These are phyloP conservation scores for Ogataea glucozyma DNA, from an alignment of 805 yeast species.

Conservation along the genomic window DNA sequence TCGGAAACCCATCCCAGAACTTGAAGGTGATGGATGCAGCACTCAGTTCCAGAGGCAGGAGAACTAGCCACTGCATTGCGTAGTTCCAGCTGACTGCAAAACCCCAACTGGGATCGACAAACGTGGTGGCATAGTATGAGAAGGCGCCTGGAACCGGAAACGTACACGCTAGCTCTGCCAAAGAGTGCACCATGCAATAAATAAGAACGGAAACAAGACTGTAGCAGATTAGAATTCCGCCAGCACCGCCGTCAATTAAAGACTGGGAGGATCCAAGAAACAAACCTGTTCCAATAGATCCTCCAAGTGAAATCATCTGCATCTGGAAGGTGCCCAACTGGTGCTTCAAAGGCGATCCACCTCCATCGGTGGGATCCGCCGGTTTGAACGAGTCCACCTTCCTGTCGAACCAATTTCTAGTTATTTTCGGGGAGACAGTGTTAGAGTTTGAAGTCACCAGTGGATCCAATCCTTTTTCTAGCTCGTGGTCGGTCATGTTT, in stretches of 20 bases:
- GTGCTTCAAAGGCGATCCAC: conserved; percentile 18
- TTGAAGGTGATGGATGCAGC: conserved; percentile 56
- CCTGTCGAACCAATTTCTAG: conserved; percentile 17
- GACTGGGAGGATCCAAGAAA: conserved; percentile 67
- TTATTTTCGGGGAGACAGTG: background rate
- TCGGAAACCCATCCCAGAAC: conserved; percentile 45
- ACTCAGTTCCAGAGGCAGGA: conserved; percentile 52
- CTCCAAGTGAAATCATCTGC: conserved; percentile 69
- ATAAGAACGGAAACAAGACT: conserved; percentile 55
- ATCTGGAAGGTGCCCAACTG: conserved; percentile 43
- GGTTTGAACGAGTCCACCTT: conserved; percentile 30
- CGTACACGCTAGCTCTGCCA: conserved; percentile 60
- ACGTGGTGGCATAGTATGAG: conserved; percentile 59
- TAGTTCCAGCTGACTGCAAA: conserved; percentile 64
- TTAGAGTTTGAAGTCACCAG: conserved; percentile 1
- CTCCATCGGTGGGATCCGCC: conserved; percentile 28
- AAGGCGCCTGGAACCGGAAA: conserved; percentile 68
- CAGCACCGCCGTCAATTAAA: conserved; percentile 63
- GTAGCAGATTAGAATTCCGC: conserved; percentile 59
- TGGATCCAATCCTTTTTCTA: conserved; percentile 1
- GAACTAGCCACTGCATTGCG: conserved; percentile 52
- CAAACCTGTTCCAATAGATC: conserved; percentile 68
- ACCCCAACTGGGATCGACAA: conserved; percentile 61
- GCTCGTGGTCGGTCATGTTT: background rate
- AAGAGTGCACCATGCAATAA: conserved; percentile 58